Evolutionary conservation across 257 asterid genomes (phyloP), one percentile per base, ranked within the genome.

Genomic region (Solanum okadae): DNA sequence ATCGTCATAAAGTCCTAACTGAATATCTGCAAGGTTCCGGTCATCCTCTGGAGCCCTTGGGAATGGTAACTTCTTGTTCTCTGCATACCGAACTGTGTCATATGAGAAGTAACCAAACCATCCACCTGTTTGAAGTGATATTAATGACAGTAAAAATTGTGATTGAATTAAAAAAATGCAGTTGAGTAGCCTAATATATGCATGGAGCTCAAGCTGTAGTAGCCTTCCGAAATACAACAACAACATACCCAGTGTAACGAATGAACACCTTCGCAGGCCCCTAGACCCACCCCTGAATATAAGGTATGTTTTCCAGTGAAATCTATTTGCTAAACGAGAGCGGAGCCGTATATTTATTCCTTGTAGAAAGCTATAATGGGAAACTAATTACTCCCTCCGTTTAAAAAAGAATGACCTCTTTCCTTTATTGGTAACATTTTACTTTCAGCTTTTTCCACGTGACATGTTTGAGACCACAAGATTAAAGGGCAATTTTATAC

Each of bases 51-150:
- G 98, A 13, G 98, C 98, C 12, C 15, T 85, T 67, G 94, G 86
- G 90, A 96, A 96, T 46, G 98, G 93, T 59, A 95, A 87, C 92
- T 92, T 96, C 91, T 89, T 93, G 89, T 89, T 93, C 92, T 96
- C 99, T 3, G 84, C 88, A 84, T 93, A 96, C 23, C 99, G 96
- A 88, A 95, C 98, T 2, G 98, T 94, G 86, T 96, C 99, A n/a
- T 96, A 96, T 25, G 99, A 95, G 88, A 96, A 96, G 89, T 92
- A 95, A 6, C 99, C 99, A 87, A 95, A 95, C 99, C 99, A 96
- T 87, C 99, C 99, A 91, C 99, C 99, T 96, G 94, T 88, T 78
- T 87, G 89, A 70, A 75, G 83, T 81, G 35, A 86, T 68, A 70
- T 46, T 33, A 72, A 18, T 15, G 79, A 77, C n/a, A n/a, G 35